Evolutionary conservation across 2,329 filamentous ascomycete species (phyloP).

Genomic region (Tolypocladium guangdongense): DNA sequence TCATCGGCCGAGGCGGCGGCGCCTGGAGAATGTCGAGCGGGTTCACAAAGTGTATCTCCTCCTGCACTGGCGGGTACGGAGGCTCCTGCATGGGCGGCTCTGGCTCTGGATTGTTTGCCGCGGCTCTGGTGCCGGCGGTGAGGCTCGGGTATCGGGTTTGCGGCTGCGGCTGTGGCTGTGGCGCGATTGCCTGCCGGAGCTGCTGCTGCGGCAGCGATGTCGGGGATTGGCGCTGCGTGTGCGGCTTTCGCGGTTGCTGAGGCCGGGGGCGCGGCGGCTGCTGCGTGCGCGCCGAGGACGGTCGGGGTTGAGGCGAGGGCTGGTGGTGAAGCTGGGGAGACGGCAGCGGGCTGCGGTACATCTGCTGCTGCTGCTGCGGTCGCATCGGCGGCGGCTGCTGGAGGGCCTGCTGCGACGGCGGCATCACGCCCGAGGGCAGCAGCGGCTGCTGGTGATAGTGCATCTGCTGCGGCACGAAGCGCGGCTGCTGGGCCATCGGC

Average conservation of each 20-base stretch:
- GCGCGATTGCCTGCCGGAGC: slow-evolving; percentile 3
- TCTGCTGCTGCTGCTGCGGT: slow-evolving; percentile 3
- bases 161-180: slow-evolving; percentile 7
- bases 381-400: not conserved
- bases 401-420: not conserved
- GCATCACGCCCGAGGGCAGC: not conserved
- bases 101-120: slow-evolving; percentile 1
- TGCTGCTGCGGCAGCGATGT: slow-evolving; percentile 6
- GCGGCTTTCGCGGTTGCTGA: slow-evolving; percentile 18
- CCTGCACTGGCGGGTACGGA: slow-evolving; percentile 1
- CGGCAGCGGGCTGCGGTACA: slow-evolving; percentile 4
- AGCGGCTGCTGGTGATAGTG: not conserved
- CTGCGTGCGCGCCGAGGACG: slow-evolving; percentile 6
- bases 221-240: not conserved
- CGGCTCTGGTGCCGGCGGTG: slow-evolving; percentile 1
- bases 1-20: slow-evolving; percentile 15
- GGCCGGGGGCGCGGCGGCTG: slow-evolving; percentile 22
- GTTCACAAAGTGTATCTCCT: slow-evolving; percentile 23
- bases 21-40: slow-evolving; percentile 25
- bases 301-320: slow-evolving; percentile 6
- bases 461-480: not conserved
- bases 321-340: slow-evolving; percentile 11
- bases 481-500: slow-evolving; percentile 7
- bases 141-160: slow-evolving; percentile 5
- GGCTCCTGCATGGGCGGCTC: slow-evolving; percentile 1